These are phyloP conservation scores for Neoscytalidium dimidiatum DNA, from an alignment of 2,329 filamentous ascomycete genomes.

Conservation along the genomic window DNA sequence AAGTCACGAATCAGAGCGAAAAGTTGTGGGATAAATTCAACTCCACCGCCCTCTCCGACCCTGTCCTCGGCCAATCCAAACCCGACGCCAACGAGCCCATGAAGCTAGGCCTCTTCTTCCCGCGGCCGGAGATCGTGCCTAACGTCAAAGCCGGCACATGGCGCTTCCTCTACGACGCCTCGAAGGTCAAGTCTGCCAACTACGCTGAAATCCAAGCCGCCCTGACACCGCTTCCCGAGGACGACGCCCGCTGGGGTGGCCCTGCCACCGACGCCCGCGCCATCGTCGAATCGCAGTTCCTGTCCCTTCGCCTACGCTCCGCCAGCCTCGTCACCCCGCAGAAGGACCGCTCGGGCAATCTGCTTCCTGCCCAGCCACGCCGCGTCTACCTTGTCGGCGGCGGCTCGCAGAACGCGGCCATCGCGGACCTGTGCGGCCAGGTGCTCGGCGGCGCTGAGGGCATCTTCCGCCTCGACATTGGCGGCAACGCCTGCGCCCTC, in stretches of 20 bases:
- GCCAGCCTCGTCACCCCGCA: conserved; percentile 65
- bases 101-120: conserved; percentile 92
- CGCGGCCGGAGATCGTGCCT: conserved; percentile 91
- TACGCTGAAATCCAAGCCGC: conserved; percentile 28
- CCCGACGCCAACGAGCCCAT: conserved; percentile 57
- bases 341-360: conserved; percentile 44
- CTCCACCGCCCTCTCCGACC: conserved; percentile 65
- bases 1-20: conserved; percentile 46
- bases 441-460: conserved; percentile 88
- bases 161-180: conserved; percentile 65
- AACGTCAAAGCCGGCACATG: conserved; percentile 85
- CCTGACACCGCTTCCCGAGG: conserved; percentile 50
- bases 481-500: conserved; percentile 90
- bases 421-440: conserved; percentile 80
- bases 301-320: conserved; percentile 85
- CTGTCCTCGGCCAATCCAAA: conserved; percentile 65
- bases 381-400: conserved; percentile 94
- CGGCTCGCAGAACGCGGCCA: conserved; percentile 85
- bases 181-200: conserved; percentile 39
- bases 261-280: conserved; percentile 71
- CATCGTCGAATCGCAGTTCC: conserved; percentile 93
- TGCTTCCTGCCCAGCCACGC: conserved; percentile 78
- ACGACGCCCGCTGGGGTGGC: conserved; percentile 55
- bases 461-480: conserved; percentile 90
- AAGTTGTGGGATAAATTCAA: conserved; percentile 82